Percentiles rank a stretch among this genome's conserved stretches.
phyloP scores from a whole-genome alignment of 192 early-diverging fungal genomes.

The Irineochytrium annulatum region DNA sequence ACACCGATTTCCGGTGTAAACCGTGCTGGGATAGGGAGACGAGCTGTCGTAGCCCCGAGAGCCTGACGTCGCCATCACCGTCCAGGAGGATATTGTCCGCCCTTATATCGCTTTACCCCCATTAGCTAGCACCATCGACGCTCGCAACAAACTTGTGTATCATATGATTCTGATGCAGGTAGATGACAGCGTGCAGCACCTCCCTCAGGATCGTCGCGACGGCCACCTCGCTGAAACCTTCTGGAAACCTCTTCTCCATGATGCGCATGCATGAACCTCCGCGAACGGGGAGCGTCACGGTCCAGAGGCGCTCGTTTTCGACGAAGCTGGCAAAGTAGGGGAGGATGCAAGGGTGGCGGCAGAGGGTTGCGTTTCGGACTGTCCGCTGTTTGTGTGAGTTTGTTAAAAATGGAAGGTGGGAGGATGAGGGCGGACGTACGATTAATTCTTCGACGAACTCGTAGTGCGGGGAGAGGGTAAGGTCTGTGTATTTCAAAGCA shows the following conservation, averaged over 20 bases:
- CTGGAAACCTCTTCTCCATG: slow-evolving; percentile 43
- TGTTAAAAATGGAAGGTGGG: background rate
- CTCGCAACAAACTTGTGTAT: slow-evolving; percentile 50
- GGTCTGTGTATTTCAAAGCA: slow-evolving; percentile 55
- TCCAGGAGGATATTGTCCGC: slow-evolving; percentile 58
- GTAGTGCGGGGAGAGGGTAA: slow-evolving; percentile 50
- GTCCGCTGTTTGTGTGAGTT: slow-evolving; percentile 37
- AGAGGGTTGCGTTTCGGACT: slow-evolving; percentile 40
- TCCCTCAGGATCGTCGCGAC: slow-evolving; percentile 53
- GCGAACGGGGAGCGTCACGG: slow-evolving; percentile 49
- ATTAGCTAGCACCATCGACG: slow-evolving; percentile 6
- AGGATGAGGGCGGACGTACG: slow-evolving; percentile 12
- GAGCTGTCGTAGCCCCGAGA: slow-evolving; percentile 54
- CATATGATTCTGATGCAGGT: slow-evolving; percentile 55
- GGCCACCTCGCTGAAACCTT: slow-evolving; percentile 44
- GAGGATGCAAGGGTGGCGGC: slow-evolving; percentile 48
- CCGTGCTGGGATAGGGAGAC: slow-evolving; percentile 38
- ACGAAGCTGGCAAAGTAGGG: slow-evolving; percentile 51
- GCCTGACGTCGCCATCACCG: slow-evolving; percentile 42
- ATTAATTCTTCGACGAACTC: slow-evolving; percentile 56
- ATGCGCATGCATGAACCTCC: slow-evolving; percentile 46
- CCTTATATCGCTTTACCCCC: slow-evolving; percentile 41
- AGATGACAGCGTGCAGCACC: slow-evolving; percentile 46
- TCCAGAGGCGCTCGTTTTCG: slow-evolving; percentile 55
- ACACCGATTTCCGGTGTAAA: slow-evolving; percentile 34